Base-by-base conservation (phyloP, 176 grass and related monocot genomes). In the Rhynchospora breviuscula region DNA sequence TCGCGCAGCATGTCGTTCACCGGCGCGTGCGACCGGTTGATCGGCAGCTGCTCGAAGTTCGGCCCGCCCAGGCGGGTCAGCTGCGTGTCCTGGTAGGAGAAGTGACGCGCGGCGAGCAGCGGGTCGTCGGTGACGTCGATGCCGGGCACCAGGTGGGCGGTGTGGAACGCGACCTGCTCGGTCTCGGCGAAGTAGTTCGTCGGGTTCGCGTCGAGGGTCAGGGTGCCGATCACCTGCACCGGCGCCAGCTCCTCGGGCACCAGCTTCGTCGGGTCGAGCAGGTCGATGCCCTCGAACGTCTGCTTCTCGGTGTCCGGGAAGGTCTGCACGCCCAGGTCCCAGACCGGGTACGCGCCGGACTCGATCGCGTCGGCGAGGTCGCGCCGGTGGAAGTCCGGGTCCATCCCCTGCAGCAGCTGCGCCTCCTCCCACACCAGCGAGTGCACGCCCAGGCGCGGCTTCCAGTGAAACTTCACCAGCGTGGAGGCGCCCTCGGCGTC, bases 111-210 rank as follows among this genome's bases (percentile, higher is more conserved):
- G n/a, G n/a, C n/a, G n/a, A n/a, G n/a, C n/a, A n/a, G n/a, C n/a
- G n/a, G 58, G 58, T 18, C 58, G 58, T 10, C 58, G 18, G 58
- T 18, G 26, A 43, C 35, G 47, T 74, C 17, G 68, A 74, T 74
- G 17, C 68, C 68, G 17, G 68, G 68, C 7, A 74, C 68, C 18
- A 74, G 33, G 19, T 43, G 35, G 17, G 68, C 68, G 17, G 68
- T 26, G 68, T 43, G 47, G 68, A 74, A 74, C 19, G 68, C 68
- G 25, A 74, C 33, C 68, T 74, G 68, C 68, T 74, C 68, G 47
- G 35, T 74, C 68, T 74, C 68, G 17, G 68, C 26, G 25, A 74
- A 74, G 68, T 43, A 74, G 68, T 74, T 74, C 17, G 15, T 15
- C 13, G 47, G 35, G 25, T 74, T 74, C 68, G 35, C 47, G 68